phyloP scores from a whole-genome alignment of 352 stramenopile species.

The Globisporangium paddicum region DNA sequence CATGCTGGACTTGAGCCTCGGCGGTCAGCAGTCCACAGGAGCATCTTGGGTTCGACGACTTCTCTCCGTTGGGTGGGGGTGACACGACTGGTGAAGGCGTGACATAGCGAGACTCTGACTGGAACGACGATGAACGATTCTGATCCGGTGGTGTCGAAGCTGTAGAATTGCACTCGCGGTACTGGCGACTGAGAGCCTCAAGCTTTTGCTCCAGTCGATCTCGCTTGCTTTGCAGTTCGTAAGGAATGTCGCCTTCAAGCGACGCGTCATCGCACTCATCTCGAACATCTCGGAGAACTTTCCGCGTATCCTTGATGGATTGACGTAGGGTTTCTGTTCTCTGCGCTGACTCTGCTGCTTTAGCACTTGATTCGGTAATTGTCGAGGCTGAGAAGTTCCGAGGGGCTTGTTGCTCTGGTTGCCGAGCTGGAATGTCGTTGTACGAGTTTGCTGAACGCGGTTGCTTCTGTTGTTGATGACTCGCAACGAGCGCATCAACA shows the following conservation, averaged over 20 bases:
- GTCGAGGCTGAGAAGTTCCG: neutral
- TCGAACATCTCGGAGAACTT: constrained; percentile 55
- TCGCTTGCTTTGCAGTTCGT: constrained; percentile 38
- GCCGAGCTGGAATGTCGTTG: neutral
- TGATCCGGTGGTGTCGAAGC: constrained; percentile 15
- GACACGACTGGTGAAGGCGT: neutral
- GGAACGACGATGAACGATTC: constrained; percentile 13
- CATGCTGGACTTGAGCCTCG: constrained; percentile 59
- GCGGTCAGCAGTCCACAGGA: constrained; percentile 60
- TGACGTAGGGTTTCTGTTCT: constrained; percentile 28
- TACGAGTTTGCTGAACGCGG: neutral
- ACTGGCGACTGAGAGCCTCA: constrained; percentile 50
- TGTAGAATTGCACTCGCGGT: constrained; percentile 45
- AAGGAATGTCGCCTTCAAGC: constrained; percentile 67
- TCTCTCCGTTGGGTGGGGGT: constrained; percentile 5
- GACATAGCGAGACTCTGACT: constrained; percentile 4
- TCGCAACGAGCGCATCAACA: constrained; percentile 49
- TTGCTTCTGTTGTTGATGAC: constrained; percentile 28
- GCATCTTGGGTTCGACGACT: constrained; percentile 29
- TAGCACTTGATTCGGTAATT: constrained; percentile 10
- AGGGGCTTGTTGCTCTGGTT: neutral
- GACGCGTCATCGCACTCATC: constrained; percentile 84
- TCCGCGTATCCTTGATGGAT: constrained; percentile 59
- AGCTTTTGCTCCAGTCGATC: constrained; percentile 53
- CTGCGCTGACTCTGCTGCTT: constrained; percentile 14